phyloP scores from a whole-genome alignment of 2,329 filamentous ascomycete species.

The Botrytis cinerea region DNA sequence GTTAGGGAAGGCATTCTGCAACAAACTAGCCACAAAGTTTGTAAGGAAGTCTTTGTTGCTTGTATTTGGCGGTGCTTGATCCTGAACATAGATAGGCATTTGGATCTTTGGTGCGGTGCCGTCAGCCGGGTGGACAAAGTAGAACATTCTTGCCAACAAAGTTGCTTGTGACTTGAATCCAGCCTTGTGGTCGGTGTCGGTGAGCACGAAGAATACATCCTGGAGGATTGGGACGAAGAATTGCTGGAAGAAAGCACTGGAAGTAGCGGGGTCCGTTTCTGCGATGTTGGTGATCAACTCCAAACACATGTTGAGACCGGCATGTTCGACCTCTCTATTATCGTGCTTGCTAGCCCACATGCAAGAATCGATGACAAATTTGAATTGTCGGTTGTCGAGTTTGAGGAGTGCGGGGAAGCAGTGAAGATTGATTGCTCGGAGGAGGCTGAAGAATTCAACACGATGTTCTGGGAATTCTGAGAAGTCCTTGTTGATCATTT shows the following conservation, averaged over 20 bases:
- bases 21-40: slow-evolving; percentile 79
- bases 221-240: slow-evolving; percentile 96
- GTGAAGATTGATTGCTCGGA: slow-evolving; percentile 93
- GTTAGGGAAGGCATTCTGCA: slow-evolving; percentile 91
- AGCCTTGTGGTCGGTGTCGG: slow-evolving; percentile 96
- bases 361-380: slow-evolving; percentile 98
- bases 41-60: slow-evolving; percentile 88
- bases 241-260: slow-evolving; percentile 95
- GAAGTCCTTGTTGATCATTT: slow-evolving; percentile 99
- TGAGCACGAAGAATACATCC: slow-evolving; percentile 97
- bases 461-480: slow-evolving; percentile 98
- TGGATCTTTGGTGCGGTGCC: slow-evolving; percentile 78
- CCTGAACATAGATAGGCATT: slow-evolving; percentile 83
- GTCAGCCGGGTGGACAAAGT: slow-evolving; percentile 78
- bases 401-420: slow-evolving; percentile 95
- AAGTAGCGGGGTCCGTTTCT: slow-evolving; percentile 81
- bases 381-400: slow-evolving; percentile 95
- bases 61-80: slow-evolving; percentile 81
- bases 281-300: slow-evolving; percentile 98
- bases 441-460: slow-evolving; percentile 98
- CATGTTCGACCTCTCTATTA: slow-evolving; percentile 95
- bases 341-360: slow-evolving; percentile 99
- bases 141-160: slow-evolving; percentile 93
- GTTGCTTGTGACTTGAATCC: slow-evolving; percentile 98
- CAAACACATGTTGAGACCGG: slow-evolving; percentile 95